phyloP scores from a whole-genome alignment of 306 rosid genomes.

The Pterocarpus macrocarpus region DNA sequence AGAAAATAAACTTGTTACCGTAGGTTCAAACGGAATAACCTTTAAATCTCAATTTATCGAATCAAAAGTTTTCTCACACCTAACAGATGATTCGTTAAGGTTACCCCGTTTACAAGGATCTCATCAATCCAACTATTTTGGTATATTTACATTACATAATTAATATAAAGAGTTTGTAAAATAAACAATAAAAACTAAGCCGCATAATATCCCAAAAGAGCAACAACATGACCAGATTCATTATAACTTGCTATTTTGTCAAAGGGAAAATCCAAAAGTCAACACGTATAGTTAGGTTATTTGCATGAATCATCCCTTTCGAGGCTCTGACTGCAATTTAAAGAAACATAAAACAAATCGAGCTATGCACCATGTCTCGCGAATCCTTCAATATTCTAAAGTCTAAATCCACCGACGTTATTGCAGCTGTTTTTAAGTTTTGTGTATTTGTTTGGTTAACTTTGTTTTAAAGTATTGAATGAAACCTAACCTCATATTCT shows the following conservation, averaged over 20 bases:
- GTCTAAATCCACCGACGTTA: background rate
- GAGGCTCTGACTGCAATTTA: conserved; percentile 14
- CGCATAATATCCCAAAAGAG: conserved; percentile 7
- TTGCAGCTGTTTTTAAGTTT: background rate
- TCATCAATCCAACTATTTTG: background rate
- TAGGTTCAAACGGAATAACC: background rate
- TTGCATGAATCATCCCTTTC: conserved; percentile 18
- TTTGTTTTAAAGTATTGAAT: background rate
- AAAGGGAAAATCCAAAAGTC: conserved; percentile 42
- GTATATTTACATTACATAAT: background rate
- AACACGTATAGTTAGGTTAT: conserved; percentile 45
- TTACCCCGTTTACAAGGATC: background rate
- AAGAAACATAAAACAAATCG: background rate
- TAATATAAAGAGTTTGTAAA: background rate
- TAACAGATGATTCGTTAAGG: background rate
- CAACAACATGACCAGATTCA: conserved; percentile 25
- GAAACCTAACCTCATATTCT: background rate
- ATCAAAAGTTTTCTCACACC: background rate
- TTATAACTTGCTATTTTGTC: conserved; percentile 43
- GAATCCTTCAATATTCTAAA: background rate
- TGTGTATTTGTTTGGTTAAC: background rate
- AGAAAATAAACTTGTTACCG: background rate
- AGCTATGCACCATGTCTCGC: background rate
- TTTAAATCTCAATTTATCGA: background rate
- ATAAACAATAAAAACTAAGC: background rate